These are phyloP conservation scores for Cyberlindnera petersonii DNA, from an alignment of 805 yeast species.

Conservation along the genomic window DNA sequence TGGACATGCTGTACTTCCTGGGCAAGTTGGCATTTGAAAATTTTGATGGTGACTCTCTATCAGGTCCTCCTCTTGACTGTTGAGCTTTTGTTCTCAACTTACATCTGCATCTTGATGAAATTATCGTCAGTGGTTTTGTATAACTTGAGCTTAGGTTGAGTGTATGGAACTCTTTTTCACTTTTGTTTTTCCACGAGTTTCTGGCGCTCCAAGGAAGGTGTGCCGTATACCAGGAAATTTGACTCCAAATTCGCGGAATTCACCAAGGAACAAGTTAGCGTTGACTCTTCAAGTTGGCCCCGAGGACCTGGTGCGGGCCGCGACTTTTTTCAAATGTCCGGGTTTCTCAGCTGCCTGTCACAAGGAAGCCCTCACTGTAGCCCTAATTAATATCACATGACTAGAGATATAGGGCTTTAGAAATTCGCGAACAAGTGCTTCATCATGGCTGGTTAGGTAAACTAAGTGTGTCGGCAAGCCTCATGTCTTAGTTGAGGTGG, in stretches of 20 bases:
- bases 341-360: conserved; percentile 1
- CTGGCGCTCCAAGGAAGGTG: conserved; percentile 3
- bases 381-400: conserved; percentile 1
- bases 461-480: neutral
- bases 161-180: conserved; percentile 14
- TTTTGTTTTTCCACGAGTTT: conserved; percentile 17
- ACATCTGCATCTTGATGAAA: conserved; percentile 42
- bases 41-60: neutral
- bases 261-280: too few relatives aligned
- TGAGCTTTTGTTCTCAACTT: conserved; percentile 26
- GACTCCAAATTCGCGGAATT: too few relatives aligned
- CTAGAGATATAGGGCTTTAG: neutral
- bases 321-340: conserved; percentile 8
- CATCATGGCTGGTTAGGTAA: conserved; percentile 1
- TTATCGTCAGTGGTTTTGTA: conserved; percentile 17
- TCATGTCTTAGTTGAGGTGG: neutral
- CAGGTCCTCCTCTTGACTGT: neutral
- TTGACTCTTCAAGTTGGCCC: too few relatives aligned
- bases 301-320: conserved; percentile 1
- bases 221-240: conserved; percentile 8
- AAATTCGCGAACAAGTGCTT: neutral
- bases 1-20: neutral
- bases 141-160: conserved; percentile 6
- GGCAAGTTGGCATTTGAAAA: too few relatives aligned
- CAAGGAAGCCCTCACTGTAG: neutral